These are phyloP conservation scores for Fusarium graminum DNA, from an alignment of 2,329 filamentous ascomycete species.

Conservation along the genomic window DNA sequence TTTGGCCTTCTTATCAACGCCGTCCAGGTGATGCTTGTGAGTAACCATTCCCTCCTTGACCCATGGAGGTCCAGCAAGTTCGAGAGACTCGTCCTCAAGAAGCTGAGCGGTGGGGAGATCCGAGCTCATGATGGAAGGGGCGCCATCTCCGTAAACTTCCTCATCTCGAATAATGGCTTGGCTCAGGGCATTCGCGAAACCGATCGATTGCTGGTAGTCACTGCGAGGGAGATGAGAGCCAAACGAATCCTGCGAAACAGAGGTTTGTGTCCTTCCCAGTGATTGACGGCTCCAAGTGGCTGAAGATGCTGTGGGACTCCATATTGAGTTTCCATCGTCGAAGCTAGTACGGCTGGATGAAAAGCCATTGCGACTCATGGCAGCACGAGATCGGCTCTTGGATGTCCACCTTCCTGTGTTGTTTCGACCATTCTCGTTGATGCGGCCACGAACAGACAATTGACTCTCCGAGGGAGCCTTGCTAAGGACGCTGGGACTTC, in stretches of 20 bases:
- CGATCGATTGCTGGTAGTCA: conserved; percentile 96
- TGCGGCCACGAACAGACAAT: conserved; percentile 77
- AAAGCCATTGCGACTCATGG: conserved; percentile 80
- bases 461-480: conserved; percentile 89
- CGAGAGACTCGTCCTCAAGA: conserved; percentile 91
- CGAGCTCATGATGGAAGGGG: conserved; percentile 68
- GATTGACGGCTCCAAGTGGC: conserved; percentile 97
- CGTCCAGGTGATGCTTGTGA: conserved; percentile 95
- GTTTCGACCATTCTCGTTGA: conserved; percentile 67
- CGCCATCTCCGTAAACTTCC: conserved; percentile 65
- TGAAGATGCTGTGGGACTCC: conserved; percentile 87
- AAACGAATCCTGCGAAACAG: conserved; percentile 92
- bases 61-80: conserved; percentile 95
- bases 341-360: conserved; percentile 94
- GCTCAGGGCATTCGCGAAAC: conserved; percentile 95
- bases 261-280: conserved; percentile 88
- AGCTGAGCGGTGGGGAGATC: conserved; percentile 72
- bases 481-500: conserved; percentile 90
- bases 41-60: conserved; percentile 96
- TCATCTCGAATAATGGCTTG: conserved; percentile 97
- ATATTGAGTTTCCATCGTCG: conserved; percentile 89
- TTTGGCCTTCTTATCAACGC: conserved; percentile 90
- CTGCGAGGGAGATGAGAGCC: conserved; percentile 79
- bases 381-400: conserved; percentile 85
- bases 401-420: conserved; percentile 80